Evolutionary conservation across 345 rosid species (phyloP).

Genomic region (Pugionium dolabratum): DNA sequence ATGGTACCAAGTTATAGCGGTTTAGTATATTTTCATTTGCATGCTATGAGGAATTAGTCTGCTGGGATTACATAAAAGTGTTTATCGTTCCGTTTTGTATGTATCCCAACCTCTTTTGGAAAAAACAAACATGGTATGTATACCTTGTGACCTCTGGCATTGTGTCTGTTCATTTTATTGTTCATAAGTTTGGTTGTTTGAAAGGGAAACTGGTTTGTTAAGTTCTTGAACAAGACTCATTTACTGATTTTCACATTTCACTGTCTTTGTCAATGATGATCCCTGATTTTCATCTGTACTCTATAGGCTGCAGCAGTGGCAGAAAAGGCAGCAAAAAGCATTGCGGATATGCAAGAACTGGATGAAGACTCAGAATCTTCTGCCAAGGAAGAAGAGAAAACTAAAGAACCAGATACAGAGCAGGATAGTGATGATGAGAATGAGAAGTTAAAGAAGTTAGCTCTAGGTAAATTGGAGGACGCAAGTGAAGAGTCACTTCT

Average conservation of each 20-base stretch:
- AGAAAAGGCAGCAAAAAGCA: conserved; percentile 80
- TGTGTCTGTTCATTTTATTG: too few species aligned
- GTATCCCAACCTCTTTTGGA: too few species aligned
- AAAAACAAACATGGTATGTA: too few species aligned
- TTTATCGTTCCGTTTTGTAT: neutral
- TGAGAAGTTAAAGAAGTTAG: conserved; percentile 58
- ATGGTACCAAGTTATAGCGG: conserved; percentile 12
- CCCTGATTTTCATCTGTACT: conserved; percentile 34
- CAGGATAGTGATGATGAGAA: conserved; percentile 67
- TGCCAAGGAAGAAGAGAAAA: conserved; percentile 51
- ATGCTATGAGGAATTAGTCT: neutral
- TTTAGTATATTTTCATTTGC: conserved; percentile 1
- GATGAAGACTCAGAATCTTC: conserved; percentile 64
- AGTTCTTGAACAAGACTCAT: neutral
- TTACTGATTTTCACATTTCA: too few species aligned
- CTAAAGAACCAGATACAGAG: conserved; percentile 48
- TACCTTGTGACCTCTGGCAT: too few species aligned
- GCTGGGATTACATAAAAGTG: neutral
- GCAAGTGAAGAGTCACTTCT: conserved; percentile 83
- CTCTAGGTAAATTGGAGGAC: conserved; percentile 72
- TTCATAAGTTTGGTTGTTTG: neutral
- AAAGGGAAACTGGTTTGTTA: neutral
- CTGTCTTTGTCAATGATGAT: neutral
- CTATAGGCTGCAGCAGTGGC: conserved; percentile 77
- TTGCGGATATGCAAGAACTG: conserved; percentile 57